Conservation (phyloP, 192 early-diverging fungal genomes). For the Mortierella claussenii region DNA sequence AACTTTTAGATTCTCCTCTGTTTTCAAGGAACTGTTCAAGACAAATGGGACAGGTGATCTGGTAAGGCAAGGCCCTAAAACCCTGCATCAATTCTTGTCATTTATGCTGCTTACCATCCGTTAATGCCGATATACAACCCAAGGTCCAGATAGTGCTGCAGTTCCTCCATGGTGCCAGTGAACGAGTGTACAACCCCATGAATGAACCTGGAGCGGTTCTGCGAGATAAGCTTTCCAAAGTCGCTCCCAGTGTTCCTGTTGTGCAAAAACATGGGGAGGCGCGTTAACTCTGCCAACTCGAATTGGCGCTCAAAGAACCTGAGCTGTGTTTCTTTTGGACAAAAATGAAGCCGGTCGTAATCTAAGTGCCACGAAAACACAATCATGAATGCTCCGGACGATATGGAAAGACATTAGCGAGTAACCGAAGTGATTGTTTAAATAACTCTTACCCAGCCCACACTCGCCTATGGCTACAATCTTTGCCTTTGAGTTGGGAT, state of each 20-base stretch:
- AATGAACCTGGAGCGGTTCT: constrained; percentile 69
- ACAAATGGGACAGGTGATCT: too few species aligned
- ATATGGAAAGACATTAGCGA: too few species aligned
- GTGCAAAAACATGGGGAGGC: constrained; percentile 94
- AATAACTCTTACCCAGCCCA: constrained; percentile 74
- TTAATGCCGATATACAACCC: constrained; percentile 95
- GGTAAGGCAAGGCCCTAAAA: too few species aligned
- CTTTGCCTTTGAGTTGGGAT: constrained; percentile 53
- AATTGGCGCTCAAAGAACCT: constrained; percentile 87
- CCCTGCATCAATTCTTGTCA: too few species aligned
- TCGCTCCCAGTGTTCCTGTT: constrained; percentile 82
- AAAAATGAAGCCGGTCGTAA: constrained; percentile 93
- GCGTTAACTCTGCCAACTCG: constrained; percentile 76
- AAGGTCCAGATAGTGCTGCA: constrained; percentile 68
- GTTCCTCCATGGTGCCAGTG: constrained; percentile 78
- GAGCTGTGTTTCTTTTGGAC: constrained; percentile 76
- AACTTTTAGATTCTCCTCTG: constrained; percentile 83
- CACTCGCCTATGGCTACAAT: constrained; percentile 96
- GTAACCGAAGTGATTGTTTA: too few species aligned
- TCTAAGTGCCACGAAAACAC: constrained; percentile 56
- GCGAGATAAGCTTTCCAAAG: constrained; percentile 73
- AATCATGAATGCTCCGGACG: too few species aligned
- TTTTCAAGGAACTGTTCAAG: constrained; percentile 77
- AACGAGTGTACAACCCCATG: constrained; percentile 93
- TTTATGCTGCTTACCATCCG: constrained; percentile 84